Conservation (phyloP, 345 rosid species). For the Trapa bicornis region DNA sequence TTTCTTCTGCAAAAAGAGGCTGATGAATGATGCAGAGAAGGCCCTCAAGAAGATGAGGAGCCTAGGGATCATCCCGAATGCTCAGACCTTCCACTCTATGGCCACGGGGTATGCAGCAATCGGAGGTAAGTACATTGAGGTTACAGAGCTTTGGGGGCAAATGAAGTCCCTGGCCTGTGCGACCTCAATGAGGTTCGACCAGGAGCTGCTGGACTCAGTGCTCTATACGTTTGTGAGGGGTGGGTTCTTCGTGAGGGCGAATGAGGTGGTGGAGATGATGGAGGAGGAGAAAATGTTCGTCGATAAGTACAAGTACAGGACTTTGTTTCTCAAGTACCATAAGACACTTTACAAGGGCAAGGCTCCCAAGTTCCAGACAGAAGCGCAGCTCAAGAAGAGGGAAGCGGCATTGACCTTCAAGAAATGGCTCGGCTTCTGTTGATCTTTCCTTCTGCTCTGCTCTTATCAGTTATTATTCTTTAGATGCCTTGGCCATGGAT, state of each 20-base stretch:
- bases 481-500: neutral
- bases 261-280: conserved; percentile 73
- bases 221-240: conserved; percentile 89
- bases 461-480: too few species aligned
- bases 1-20: conserved; percentile 78
- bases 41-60: conserved; percentile 76
- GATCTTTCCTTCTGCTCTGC: conserved; percentile 5
- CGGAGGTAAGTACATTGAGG: conserved; percentile 79
- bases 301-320: conserved; percentile 79
- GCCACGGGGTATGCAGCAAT: conserved; percentile 83
- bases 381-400: conserved; percentile 63
- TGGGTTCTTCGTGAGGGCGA: conserved; percentile 67
- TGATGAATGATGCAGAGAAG: conserved; percentile 93
- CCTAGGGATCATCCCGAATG: conserved; percentile 73
- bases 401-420: conserved; percentile 61
- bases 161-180: conserved; percentile 69
- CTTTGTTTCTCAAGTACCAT: conserved; percentile 81
- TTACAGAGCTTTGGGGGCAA: conserved; percentile 91
- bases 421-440: conserved; percentile 68
- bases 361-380: conserved; percentile 80
- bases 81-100: conserved; percentile 93
- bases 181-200: conserved; percentile 66
- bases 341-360: conserved; percentile 81
- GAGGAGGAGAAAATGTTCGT: conserved; percentile 74
- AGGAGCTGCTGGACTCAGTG: conserved; percentile 81